These are phyloP conservation scores for Fusarium denticulatum DNA, from an alignment of 2,329 filamentous ascomycete species.

Conservation along the genomic window DNA sequence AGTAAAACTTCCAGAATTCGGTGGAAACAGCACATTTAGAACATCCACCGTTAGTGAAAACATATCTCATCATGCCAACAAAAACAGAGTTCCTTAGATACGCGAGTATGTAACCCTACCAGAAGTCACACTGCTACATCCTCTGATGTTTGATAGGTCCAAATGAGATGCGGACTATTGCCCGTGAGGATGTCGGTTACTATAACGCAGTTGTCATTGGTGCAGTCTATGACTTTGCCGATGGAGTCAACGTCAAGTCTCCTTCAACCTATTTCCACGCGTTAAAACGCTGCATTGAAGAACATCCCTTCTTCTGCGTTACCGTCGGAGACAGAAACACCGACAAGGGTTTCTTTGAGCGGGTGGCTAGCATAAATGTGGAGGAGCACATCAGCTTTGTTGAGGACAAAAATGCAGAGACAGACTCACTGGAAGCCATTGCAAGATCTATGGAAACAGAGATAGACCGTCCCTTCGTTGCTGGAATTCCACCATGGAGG, in stretches of 20 bases:
- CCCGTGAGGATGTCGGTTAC: constrained; percentile 35
- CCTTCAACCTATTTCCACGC: constrained; percentile 24
- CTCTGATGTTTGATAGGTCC: constrained; percentile 21
- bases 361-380: constrained; percentile 24
- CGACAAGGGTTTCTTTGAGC: constrained; percentile 37
- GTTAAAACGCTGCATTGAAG: constrained; percentile 28
- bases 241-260: not conserved
- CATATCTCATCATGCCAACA: constrained; percentile 12
- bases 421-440: constrained; percentile 1
- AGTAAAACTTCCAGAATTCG: not conserved
- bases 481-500: constrained; percentile 37
- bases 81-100: constrained; percentile 25
- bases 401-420: not conserved
- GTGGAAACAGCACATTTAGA: not conserved
- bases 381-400: constrained; percentile 32
- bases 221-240: constrained; percentile 28
- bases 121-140: not conserved
- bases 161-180: constrained; percentile 37
- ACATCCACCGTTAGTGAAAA: not conserved
- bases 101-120: constrained; percentile 19
- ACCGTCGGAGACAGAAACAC: constrained; percentile 29
- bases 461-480: constrained; percentile 28
- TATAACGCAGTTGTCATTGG: constrained; percentile 39
- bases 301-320: constrained; percentile 37
- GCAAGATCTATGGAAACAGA: constrained; percentile 17